Conservation (phyloP, 345 rosid genomes). For the Salix koriyanagi region DNA sequence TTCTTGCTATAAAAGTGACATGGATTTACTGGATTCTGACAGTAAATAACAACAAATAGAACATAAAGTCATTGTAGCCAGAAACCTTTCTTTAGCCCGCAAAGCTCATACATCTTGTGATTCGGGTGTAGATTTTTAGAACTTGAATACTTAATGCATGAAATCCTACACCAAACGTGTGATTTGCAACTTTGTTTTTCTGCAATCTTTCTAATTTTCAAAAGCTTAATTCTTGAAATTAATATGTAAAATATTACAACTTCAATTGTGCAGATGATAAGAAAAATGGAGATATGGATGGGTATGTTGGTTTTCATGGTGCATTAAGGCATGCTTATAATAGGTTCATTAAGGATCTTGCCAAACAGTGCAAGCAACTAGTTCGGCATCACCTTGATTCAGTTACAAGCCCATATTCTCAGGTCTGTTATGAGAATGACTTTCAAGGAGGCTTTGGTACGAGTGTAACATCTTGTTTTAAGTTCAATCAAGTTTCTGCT, state of each 20-base stretch:
- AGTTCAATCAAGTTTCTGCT: constrained; percentile 47
- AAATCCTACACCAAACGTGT: neutral
- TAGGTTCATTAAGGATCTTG: constrained; percentile 66
- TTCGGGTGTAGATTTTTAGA: neutral
- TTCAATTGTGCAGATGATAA: constrained; percentile 51
- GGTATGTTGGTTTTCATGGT: constrained; percentile 85
- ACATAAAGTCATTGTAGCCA: neutral
- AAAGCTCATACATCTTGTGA: too few species aligned
- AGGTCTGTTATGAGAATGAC: constrained; percentile 75
- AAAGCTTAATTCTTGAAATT: neutral
- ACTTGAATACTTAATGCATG: neutral
- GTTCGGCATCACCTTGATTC: constrained; percentile 95
- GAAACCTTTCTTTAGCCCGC: neutral
- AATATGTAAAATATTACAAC: neutral
- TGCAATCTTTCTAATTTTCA: neutral
- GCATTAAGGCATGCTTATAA: constrained; percentile 70
- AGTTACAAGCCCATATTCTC: constrained; percentile 90
- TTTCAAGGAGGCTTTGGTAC: constrained; percentile 59
- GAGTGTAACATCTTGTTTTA: constrained; percentile 33
- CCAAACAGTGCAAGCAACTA: constrained; percentile 84
- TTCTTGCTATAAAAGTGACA: neutral
- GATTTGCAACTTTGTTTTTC: neutral
- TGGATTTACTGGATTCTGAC: neutral
- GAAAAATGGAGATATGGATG: constrained; percentile 70
- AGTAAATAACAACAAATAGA: neutral